These are phyloP conservation scores for Penicillium ochrochloron DNA, from an alignment of 495 filamentous ascomycete genomes.

Conservation along the genomic window DNA sequence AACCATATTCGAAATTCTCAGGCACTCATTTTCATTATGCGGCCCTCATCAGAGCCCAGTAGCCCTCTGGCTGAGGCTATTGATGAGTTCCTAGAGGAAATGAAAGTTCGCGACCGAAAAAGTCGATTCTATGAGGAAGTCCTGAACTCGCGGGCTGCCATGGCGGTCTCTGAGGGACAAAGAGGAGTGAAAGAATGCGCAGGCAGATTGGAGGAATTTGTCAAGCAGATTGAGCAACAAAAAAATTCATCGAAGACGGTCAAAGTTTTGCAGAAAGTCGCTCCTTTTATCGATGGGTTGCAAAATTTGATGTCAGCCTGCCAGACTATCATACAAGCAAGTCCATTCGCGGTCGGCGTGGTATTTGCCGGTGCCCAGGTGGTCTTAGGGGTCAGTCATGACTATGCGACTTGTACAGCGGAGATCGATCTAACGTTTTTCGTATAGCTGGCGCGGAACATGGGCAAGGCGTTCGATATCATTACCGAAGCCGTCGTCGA, in stretches of 20 bases:
- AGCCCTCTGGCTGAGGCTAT: not conserved
- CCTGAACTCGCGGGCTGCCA: not conserved
- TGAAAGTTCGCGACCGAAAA: not conserved
- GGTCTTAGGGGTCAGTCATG: not conserved
- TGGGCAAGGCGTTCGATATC: not conserved
- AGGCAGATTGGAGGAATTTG: not conserved
- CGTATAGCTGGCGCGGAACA: not conserved
- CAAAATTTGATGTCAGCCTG: constrained; percentile 4
- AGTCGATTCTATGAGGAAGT: constrained; percentile 1
- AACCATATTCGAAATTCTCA: not conserved
- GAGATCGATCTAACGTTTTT: not conserved
- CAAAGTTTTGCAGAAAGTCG: not conserved
- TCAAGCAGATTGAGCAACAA: not conserved
- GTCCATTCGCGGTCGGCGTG: constrained; percentile 9
- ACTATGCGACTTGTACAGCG: not conserved
- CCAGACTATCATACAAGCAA: constrained; percentile 8
- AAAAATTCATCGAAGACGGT: not conserved
- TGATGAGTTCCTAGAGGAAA: not conserved
- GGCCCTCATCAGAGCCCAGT: not conserved
- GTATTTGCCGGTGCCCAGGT: constrained; percentile 1
- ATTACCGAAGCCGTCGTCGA: not conserved
- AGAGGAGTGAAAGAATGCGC: not conserved
- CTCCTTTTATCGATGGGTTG: constrained; percentile 9
- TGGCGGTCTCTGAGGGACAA: not conserved
- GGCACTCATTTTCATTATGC: not conserved